Evolutionary conservation across 164 flowering plant genomes (phyloP), one percentile per base, ranked within the genome.

Genomic region (Piper betle): DNA sequence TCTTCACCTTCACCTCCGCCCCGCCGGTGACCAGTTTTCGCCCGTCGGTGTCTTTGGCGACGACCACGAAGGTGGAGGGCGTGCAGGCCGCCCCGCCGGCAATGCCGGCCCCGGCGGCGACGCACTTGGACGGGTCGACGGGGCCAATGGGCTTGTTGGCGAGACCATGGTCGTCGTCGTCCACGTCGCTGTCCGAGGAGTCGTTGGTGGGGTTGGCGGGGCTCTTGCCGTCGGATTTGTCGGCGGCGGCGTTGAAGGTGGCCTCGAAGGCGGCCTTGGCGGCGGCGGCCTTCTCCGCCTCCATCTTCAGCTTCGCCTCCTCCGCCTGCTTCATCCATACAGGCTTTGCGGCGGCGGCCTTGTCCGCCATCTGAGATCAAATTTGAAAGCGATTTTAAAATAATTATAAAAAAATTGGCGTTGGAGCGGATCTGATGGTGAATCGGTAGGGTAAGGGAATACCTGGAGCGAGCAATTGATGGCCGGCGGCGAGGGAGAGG

Each of bases 251-350:
- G 69, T 83, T 91, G 80, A 94, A 94, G 2, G 99, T 94, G 46
- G 99, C 99, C 37, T 94, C 99, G 41, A 94, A 94, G 3, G 99
- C 99, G 5, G 99, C 99, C 70, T 91, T 94, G 0, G 99, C 99
- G 1, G 97, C 96, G 0, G 99, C 99, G 6, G 73, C 77, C 70
- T 86, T 93, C 69, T 93, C 99, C 1, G 97, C 96, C 64, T 88
- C 97, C 55, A 83, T 86, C 75, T 90, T 93, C 52, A 90, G 64
- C 69, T 90, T 93, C 4, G 99, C 99, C 69, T 90, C 97, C 71
- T 93, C 97, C 3, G 96, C 97, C 64, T 87, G 96, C 68, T 83
- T 93, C 90, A 85, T 78, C 99, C 99, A 93, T 70, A 90, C 71
- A 11, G 99, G 92, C 68, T 78, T 77, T 5, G 77, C 78, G 38